Percentiles rank a stretch among this genome's conserved stretches.
These are phyloP conservation scores for Aegle marmelos DNA, from an alignment of 345 rosid genomes.

Conservation along the genomic window DNA sequence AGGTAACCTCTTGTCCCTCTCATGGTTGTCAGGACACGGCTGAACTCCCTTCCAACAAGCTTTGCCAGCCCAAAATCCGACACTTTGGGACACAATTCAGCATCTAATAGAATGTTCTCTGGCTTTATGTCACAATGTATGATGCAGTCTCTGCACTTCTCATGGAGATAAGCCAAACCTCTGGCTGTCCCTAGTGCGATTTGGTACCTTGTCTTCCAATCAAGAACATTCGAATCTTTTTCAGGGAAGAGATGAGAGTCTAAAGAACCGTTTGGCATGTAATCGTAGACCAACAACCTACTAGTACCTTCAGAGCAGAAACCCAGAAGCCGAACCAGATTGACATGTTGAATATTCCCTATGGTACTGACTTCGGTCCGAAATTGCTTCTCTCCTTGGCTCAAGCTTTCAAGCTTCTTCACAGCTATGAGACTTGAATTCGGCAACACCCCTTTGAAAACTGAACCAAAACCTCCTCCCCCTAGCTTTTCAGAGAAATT, in stretches of 20 bases:
- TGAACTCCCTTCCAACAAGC: conserved; percentile 79
- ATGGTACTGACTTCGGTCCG: conserved; percentile 68
- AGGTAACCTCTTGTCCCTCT: conserved; percentile 74
- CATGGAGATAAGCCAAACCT: conserved; percentile 84
- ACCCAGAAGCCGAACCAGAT: conserved; percentile 78
- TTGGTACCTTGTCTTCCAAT: conserved; percentile 62
- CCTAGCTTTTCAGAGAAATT: conserved; percentile 77
- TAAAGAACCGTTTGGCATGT: conserved; percentile 77
- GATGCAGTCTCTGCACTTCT: conserved; percentile 81
- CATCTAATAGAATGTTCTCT: conserved; percentile 65
- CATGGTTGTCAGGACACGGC: conserved; percentile 80
- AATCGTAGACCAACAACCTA: conserved; percentile 69
- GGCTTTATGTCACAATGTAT: conserved; percentile 95
- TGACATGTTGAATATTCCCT: conserved; percentile 79
- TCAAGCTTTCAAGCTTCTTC: conserved; percentile 73
- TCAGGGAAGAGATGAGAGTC: conserved; percentile 51
- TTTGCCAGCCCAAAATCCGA: conserved; percentile 89
- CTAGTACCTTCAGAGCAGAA: conserved; percentile 71
- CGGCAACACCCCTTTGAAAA: conserved; percentile 63
- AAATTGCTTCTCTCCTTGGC: conserved; percentile 93
- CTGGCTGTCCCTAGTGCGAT: conserved; percentile 75
- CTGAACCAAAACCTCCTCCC: conserved; percentile 90
- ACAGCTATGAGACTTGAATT: conserved; percentile 71
- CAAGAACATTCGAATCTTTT: conserved; percentile 28
- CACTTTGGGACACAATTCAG: conserved; percentile 14